These are phyloP conservation scores for Globisporangium nodosum DNA, from an alignment of 352 stramenopile genomes.

Conservation along the genomic window DNA sequence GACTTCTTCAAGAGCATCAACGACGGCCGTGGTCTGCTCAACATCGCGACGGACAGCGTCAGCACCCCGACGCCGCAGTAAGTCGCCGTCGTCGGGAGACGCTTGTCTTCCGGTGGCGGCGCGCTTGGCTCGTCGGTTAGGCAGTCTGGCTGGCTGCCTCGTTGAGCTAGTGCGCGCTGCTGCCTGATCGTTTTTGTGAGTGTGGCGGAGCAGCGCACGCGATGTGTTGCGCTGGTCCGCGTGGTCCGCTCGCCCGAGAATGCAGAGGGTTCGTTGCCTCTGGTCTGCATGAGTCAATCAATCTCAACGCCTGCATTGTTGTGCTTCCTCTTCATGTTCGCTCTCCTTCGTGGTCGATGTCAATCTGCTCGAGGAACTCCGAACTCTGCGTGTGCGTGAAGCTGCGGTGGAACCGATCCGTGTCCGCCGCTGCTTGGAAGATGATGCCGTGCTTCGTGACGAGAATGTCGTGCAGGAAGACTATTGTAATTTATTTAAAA, in stretches of 20 bases:
- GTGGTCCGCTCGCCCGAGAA: background rate
- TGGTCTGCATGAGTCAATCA: background rate
- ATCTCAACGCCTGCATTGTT: background rate
- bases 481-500: background rate
- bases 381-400: too few species aligned
- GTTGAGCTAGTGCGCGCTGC: too few species aligned
- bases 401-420: too few species aligned
- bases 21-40: slow-evolving; percentile 91
- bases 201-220: background rate
- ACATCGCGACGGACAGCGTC: slow-evolving; percentile 40
- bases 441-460: too few species aligned
- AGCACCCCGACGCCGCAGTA: slow-evolving; percentile 5
- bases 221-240: background rate
- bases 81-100: background rate
- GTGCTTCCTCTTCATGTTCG: too few species aligned
- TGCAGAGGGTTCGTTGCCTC: background rate
- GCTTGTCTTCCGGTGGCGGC: too few species aligned
- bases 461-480: too few species aligned
- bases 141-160: too few species aligned
- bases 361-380: too few species aligned
- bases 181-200: background rate
- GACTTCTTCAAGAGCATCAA: slow-evolving; percentile 99
- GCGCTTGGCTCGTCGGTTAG: too few species aligned
- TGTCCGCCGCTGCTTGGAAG: too few species aligned
- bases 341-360: too few species aligned